Percentiles rank a stretch among this genome's conserved stretches.
phyloP scores from a whole-genome alignment of 768 basidiomycete species.

The Rhodosporidiobolus odoratus region DNA sequence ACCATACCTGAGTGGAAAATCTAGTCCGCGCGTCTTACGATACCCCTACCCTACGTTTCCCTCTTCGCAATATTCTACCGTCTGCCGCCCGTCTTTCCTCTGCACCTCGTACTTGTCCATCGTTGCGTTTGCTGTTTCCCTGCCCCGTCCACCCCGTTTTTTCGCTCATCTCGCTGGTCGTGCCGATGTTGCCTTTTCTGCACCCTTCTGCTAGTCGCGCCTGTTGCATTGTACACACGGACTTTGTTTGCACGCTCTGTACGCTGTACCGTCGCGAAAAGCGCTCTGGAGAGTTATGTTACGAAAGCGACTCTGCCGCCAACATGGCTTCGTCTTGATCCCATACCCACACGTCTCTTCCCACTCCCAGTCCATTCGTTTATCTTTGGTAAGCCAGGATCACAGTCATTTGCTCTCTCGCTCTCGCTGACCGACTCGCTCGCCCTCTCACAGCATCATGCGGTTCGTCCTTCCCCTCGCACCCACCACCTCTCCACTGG shows the following conservation, averaged over 20 bases:
- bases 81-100: no score
- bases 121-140: no score
- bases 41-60: not conserved
- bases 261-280: no score
- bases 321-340: not conserved
- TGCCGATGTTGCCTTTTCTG: not conserved
- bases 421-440: not conserved
- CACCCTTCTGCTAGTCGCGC: not conserved
- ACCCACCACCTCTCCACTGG: no score
- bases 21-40: not conserved
- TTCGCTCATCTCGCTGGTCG: not conserved
- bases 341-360: not conserved
- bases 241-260: no score
- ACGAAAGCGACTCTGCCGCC: no score
- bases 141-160: no score
- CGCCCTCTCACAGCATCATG: conserved; percentile 2
- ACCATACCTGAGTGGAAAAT: no score
- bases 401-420: not conserved
- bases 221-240: not conserved
- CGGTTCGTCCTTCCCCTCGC: no score
- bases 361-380: not conserved
- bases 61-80: no score
- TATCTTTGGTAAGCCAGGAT: not conserved
- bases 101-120: no score
- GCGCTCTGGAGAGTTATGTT: no score